Conservation (phyloP, 495 filamentous ascomycete genomes). For the Tuber borchii region DNA sequence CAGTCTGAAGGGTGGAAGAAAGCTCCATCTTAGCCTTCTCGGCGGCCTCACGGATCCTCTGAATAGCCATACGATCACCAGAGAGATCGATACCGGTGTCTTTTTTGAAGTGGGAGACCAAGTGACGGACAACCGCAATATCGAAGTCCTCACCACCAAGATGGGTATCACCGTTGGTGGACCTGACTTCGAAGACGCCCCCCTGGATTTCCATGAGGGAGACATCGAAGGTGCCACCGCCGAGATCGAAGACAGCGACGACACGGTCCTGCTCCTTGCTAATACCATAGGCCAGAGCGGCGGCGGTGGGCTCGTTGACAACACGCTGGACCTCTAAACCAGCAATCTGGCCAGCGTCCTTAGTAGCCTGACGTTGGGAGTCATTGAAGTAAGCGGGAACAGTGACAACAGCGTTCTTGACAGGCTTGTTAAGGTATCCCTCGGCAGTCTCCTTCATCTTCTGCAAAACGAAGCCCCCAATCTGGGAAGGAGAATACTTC, state of each 20-base stretch:
- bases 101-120: constrained; percentile 94
- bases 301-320: constrained; percentile 93
- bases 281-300: constrained; percentile 88
- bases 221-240: constrained; percentile 98
- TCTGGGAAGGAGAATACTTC: constrained; percentile 97
- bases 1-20: constrained; percentile 90
- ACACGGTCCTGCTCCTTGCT: constrained; percentile 88
- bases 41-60: constrained; percentile 97
- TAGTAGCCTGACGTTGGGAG: constrained; percentile 93
- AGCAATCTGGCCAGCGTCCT: constrained; percentile 93
- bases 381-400: constrained; percentile 98
- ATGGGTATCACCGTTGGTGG: constrained; percentile 97
- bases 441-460: constrained; percentile 99
- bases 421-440: constrained; percentile 74
- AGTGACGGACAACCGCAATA: constrained; percentile 88
- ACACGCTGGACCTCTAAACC: constrained; percentile 94
- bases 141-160: constrained; percentile 98
- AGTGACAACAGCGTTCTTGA: constrained; percentile 94
- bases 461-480: constrained; percentile 91
- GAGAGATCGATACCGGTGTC: constrained; percentile 87
- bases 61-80: constrained; percentile 94
- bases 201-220: constrained; percentile 96
- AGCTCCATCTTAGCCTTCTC: constrained; percentile 99
- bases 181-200: constrained; percentile 98
- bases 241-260: constrained; percentile 94